phyloP scores from a whole-genome alignment of 2,329 filamentous ascomycete genomes.

The Penicillium sumatraense region DNA sequence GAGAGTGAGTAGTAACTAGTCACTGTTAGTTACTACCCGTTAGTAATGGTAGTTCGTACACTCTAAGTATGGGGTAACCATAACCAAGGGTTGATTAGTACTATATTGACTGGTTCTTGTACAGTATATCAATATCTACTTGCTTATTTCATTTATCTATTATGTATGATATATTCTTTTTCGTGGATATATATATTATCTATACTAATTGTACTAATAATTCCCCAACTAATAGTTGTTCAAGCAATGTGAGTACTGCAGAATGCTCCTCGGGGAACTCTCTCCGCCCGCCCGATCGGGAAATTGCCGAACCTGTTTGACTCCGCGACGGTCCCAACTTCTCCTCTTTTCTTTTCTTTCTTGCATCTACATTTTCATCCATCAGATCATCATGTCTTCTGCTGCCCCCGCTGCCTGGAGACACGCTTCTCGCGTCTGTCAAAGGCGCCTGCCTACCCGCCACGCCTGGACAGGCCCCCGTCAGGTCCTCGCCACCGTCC shows the following conservation, averaged over 20 bases:
- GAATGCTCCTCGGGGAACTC: conserved; percentile 23
- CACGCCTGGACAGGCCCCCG: conserved; percentile 46
- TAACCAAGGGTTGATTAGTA: too few species aligned
- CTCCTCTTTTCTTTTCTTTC: conserved; percentile 31
- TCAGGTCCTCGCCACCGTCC: conserved; percentile 42
- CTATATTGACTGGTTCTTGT: too few species aligned
- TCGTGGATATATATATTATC: too few species aligned
- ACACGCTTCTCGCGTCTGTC: conserved; percentile 69
- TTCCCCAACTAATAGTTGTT: not conserved
- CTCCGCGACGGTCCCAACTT: conserved; percentile 3
- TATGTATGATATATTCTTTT: too few species aligned
- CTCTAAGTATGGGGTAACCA: too few species aligned
- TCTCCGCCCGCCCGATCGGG: conserved; percentile 16
- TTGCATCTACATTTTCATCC: conserved; percentile 29
- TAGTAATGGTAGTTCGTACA: too few species aligned
- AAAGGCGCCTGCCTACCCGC: conserved; percentile 53
- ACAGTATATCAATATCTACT: too few species aligned
- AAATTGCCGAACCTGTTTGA: conserved; percentile 25
- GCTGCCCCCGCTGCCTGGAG: conserved; percentile 71
- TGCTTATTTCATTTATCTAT: too few species aligned
- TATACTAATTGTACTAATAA: not conserved
- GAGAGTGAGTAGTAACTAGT: too few species aligned
- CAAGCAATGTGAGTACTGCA: too few species aligned
- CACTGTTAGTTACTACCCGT: too few species aligned
- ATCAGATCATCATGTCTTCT: conserved; percentile 60